Percentiles rank a stretch among this genome's conserved stretches.
Conservation (phyloP, 2,329 filamentous ascomycete species). For the Bipolaris bicolor region DNA sequence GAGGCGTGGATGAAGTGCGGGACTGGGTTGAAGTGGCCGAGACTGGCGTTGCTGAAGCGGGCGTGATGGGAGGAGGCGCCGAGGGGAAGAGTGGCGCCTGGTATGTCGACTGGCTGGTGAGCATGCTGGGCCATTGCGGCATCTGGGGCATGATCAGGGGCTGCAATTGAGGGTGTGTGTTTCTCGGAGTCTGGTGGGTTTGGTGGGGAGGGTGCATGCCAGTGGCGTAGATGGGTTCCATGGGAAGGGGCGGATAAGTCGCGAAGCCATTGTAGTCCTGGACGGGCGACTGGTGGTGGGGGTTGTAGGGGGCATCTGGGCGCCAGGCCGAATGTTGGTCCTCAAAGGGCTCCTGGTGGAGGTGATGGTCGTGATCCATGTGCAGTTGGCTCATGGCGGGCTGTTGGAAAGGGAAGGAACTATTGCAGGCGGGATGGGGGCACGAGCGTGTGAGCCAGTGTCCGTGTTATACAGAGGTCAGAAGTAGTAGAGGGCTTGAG, state of each 20-base stretch:
- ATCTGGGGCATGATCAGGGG: conserved; percentile 50
- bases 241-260: conserved; percentile 46
- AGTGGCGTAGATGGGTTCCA: conserved; percentile 49
- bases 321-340: conserved; percentile 44
- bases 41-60: conserved; percentile 48
- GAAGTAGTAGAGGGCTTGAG: conserved; percentile 28
- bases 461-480: conserved; percentile 32
- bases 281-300: conserved; percentile 49
- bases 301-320: conserved; percentile 38
- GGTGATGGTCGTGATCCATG: conserved; percentile 51
- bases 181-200: conserved; percentile 36
- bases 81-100: conserved; percentile 48
- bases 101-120: conserved; percentile 51
- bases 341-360: conserved; percentile 45
- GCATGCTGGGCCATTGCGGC: conserved; percentile 51
- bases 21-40: conserved; percentile 49
- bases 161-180: conserved; percentile 50
- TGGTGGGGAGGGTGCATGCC: conserved; percentile 49
- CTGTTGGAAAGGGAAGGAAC: conserved; percentile 15
- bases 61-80: conserved; percentile 46
- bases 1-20: conserved; percentile 65
- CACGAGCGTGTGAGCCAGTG: conserved; percentile 30
- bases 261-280: conserved; percentile 51
- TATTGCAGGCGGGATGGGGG: conserved; percentile 18
- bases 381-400: conserved; percentile 50